Evolutionary conservation across 2,329 filamentous ascomycete species (phyloP).

Genomic region (Macrophomina phaseolina): DNA sequence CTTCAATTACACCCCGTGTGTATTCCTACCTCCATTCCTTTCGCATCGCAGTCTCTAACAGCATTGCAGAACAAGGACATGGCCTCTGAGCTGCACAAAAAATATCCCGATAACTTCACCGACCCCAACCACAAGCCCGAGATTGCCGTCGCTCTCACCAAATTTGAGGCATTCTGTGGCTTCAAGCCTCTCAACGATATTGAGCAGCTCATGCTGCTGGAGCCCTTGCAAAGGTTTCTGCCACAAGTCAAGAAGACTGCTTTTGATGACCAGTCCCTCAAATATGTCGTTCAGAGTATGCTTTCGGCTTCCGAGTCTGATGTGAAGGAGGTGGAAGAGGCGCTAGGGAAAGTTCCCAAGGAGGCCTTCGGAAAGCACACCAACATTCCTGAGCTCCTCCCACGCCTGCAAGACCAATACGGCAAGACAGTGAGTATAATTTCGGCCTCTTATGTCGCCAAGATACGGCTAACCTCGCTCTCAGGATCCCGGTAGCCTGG

Average conservation of each 20-base stretch:
- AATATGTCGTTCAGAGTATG: slow-evolving; percentile 59
- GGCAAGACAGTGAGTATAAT: slow-evolving; percentile 42
- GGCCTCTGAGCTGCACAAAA: slow-evolving; percentile 66
- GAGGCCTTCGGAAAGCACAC: slow-evolving; percentile 73
- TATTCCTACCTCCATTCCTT: not conserved
- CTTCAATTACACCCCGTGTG: slow-evolving; percentile 71
- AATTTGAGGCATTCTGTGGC: slow-evolving; percentile 78
- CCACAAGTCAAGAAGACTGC: slow-evolving; percentile 54
- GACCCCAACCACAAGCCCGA: slow-evolving; percentile 82
- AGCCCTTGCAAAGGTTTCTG: slow-evolving; percentile 61
- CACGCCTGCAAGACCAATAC: slow-evolving; percentile 69
- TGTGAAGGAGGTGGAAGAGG: slow-evolving; percentile 60
- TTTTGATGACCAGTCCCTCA: slow-evolving; percentile 65
- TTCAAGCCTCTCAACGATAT: slow-evolving; percentile 72
- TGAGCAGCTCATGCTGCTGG: slow-evolving; percentile 67
- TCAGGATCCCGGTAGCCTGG: slow-evolving; percentile 68
- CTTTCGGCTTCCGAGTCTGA: slow-evolving; percentile 60
- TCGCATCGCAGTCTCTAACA: not conserved
- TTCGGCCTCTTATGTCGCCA: not conserved
- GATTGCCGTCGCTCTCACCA: slow-evolving; percentile 72
- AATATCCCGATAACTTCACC: slow-evolving; percentile 69
- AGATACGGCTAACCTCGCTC: not conserved
- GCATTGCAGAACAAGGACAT: slow-evolving; percentile 63
- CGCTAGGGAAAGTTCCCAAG: slow-evolving; percentile 73
- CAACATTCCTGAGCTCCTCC: slow-evolving; percentile 71